Base-by-base conservation (phyloP, 495 filamentous ascomycete genomes). In the Aspergillus bridgeri region DNA sequence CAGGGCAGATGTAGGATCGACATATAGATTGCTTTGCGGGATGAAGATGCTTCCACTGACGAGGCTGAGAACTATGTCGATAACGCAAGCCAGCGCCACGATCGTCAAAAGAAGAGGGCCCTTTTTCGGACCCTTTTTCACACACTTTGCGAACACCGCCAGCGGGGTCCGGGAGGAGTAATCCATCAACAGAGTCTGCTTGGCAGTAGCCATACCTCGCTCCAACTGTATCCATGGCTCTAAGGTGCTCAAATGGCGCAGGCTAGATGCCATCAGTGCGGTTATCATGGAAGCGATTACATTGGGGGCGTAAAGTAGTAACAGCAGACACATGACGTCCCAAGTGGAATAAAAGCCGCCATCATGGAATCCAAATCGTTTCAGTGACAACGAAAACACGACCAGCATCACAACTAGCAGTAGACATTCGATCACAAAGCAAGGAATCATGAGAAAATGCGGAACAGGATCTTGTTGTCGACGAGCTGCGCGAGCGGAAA, bases 21-120 rank as follows among this genome's bases (percentile, higher is more conserved):
- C 27, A 29, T 48, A 61, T 13, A 42, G 20, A 1, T 61, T 54
- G 3, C 60, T 27, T 24, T 59, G 38, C 20, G 67, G 63, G 27
- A 64, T 60, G 23, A 68, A 70, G 22, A 70, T 33, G 1, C 67
- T 65, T 51, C 65, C 62, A 42, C 65, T 65, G 6, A 60, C 48
- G 6, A 68, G 24, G 1, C 48, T 62, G 2, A 70, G 53, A 7
- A 60, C 11, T 25, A 64, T 48, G 38, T 65, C 58, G 4, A 64
- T 29, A 0, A 65, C 9, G 27, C 56, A 63, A 0, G 61, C 46
- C 7, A 57, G 18, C 4, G 68, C 64, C 2, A 65, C 21, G 17
- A 53, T 7, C 0, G 58, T 18, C 2, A 66, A n/a, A 3, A 62
- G 15, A 42, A 25, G 18, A 1, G 60, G 54, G 5, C 42, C 45